Conservation (phyloP, 1,284 basidiomycete genomes). For the Earliella scabrosa region DNA sequence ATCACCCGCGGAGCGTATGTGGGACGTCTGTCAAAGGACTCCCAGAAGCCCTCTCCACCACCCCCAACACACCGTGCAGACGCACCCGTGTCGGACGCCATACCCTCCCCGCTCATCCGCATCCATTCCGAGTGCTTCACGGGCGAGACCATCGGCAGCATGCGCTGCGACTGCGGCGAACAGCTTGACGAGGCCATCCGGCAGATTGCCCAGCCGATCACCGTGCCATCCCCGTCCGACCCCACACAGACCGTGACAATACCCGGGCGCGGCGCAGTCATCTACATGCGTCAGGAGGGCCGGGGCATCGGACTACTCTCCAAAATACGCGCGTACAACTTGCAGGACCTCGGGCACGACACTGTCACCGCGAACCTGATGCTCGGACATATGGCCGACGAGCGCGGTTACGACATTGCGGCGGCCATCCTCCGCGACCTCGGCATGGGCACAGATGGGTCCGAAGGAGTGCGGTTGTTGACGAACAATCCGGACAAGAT, state of each 20-base stretch:
- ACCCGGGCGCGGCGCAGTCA: slow-evolving; percentile 90
- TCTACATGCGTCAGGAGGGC: slow-evolving; percentile 99
- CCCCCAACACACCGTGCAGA: slow-evolving; percentile 29
- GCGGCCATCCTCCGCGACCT: slow-evolving; percentile 90
- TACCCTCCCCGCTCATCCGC: slow-evolving; percentile 85
- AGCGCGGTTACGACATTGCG: slow-evolving; percentile 92
- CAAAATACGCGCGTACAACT: slow-evolving; percentile 97
- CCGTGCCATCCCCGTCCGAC: slow-evolving; percentile 42
- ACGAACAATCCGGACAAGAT: slow-evolving; percentile 99
- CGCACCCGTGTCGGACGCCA: slow-evolving; percentile 30
- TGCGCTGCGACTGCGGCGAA: slow-evolving; percentile 99
- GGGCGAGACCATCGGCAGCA: slow-evolving; percentile 97
- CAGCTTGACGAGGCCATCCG: slow-evolving; percentile 97
- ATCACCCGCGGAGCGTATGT: slow-evolving; percentile 94
- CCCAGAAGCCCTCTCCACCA: slow-evolving; percentile 58
- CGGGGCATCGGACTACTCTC: slow-evolving; percentile 96
- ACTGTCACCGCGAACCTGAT: slow-evolving; percentile 97
- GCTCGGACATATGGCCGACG: slow-evolving; percentile 94
- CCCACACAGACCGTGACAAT: slow-evolving; percentile 44
- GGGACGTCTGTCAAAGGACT: slow-evolving; percentile 72
- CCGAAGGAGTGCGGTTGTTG: slow-evolving; percentile 78
- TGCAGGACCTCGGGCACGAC: slow-evolving; percentile 98
- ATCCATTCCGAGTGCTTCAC: slow-evolving; percentile 99
- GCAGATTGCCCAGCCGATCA: slow-evolving; percentile 82
- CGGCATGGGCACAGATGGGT: slow-evolving; percentile 65